phyloP scores from a whole-genome alignment of 192 early-diverging fungal genomes.

The Backusella parvicylindrica region DNA sequence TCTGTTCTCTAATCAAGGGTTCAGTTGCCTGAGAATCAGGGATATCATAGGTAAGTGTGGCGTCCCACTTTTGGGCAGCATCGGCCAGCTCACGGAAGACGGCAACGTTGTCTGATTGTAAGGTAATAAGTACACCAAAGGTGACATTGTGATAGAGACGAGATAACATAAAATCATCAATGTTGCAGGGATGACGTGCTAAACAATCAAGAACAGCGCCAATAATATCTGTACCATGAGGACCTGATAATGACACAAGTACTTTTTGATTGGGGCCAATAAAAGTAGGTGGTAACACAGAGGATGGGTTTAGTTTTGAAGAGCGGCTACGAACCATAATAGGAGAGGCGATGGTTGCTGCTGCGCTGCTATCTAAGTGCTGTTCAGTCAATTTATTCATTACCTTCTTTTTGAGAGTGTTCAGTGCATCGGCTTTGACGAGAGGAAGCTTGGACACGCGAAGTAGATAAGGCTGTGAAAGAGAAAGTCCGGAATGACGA shows the following conservation, averaged over 20 bases:
- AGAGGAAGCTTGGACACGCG: conserved; percentile 56
- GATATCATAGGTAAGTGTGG: conserved; percentile 79
- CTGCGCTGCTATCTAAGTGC: conserved; percentile 8
- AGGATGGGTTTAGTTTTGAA: conserved; percentile 10
- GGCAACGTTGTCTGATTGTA: conserved; percentile 70
- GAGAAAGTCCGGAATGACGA: conserved; percentile 72
- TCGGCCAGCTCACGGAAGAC: conserved; percentile 75
- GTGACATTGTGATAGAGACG: conserved; percentile 93
- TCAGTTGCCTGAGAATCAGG: conserved; percentile 55
- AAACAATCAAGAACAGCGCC: conserved; percentile 75
- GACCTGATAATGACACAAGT: conserved; percentile 77
- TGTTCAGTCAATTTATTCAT: conserved; percentile 55
- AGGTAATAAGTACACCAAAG: conserved; percentile 80
- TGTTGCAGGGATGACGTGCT: conserved; percentile 69
- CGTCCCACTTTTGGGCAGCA: conserved; percentile 83
- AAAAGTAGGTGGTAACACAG: conserved; percentile 41
- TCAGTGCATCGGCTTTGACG: conserved; percentile 62
- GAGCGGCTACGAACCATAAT: conserved; percentile 32
- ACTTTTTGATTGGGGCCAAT: conserved; percentile 68
- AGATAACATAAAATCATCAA: conserved; percentile 85
- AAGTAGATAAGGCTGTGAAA: conserved; percentile 66
- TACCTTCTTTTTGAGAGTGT: conserved; percentile 63
- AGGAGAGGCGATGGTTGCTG: conserved; percentile 14
- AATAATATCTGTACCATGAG: conserved; percentile 91
- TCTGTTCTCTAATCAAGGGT: conserved; percentile 44